These are phyloP conservation scores for Nannochloris sp. DNA, from an alignment of 139 green algal species.

Conservation along the genomic window DNA sequence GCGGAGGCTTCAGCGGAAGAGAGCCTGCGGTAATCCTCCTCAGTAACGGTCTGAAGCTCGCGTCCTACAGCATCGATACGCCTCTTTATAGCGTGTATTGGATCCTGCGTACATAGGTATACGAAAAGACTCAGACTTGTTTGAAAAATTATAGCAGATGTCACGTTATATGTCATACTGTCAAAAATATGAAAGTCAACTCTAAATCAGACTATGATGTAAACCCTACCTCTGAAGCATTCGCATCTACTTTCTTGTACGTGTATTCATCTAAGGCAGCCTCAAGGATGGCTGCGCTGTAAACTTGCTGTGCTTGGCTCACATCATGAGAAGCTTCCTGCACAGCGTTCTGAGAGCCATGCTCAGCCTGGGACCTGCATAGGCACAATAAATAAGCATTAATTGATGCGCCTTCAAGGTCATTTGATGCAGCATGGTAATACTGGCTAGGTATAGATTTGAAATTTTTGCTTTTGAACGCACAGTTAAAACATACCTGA, in stretches of 20 bases:
- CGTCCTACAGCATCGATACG: constrained; percentile 1
- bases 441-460: no score
- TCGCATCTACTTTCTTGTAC: constrained; percentile 5
- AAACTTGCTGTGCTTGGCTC: background rate
- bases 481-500: no score
- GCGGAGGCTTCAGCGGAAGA: constrained; percentile 38
- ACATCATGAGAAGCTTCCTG: background rate
- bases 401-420: background rate
- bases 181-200: no score
- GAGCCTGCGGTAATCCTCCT: constrained; percentile 52
- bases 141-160: no score
- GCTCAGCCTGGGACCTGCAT: background rate
- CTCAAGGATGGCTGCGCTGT: background rate
- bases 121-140: no score
- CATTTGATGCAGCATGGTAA: no score
- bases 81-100: background rate
- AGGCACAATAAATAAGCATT: background rate
- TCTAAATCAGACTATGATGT: no score
- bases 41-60: constrained; percentile 10
- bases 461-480: no score
- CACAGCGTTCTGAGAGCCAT: background rate
- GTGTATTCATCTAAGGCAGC: constrained; percentile 1
- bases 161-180: no score
- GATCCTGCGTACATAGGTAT: no score
- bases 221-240: background rate